These are phyloP conservation scores for Rhizopogon roseolus DNA, from an alignment of 768 basidiomycete species.

Conservation along the genomic window DNA sequence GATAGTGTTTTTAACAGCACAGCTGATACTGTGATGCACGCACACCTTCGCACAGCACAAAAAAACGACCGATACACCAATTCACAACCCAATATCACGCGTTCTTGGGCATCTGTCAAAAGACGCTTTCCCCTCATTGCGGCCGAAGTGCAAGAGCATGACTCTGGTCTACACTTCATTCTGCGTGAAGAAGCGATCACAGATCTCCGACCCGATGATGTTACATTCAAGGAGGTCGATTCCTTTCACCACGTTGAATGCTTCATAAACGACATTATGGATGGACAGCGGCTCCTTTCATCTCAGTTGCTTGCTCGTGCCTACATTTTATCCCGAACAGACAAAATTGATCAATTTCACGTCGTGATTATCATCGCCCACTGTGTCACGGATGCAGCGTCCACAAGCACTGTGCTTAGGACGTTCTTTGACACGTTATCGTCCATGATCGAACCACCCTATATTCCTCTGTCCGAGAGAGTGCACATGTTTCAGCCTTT, in stretches of 20 bases:
- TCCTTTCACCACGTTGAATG: slow-evolving; percentile 32
- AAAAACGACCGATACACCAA: slow-evolving; percentile 12
- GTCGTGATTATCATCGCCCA: slow-evolving; percentile 44
- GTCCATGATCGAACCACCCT: slow-evolving; percentile 5
- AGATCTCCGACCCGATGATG: slow-evolving; percentile 28
- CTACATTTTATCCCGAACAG: slow-evolving; percentile 35
- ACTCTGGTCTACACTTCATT: slow-evolving; percentile 30
- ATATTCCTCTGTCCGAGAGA: slow-evolving; percentile 26
- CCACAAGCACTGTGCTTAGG: slow-evolving; percentile 37
- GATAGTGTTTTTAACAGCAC: slow-evolving; percentile 36
- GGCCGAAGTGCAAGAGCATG: slow-evolving; percentile 30
- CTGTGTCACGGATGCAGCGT: slow-evolving; percentile 46
- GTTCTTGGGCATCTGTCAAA: slow-evolving; percentile 45
- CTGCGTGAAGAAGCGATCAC: slow-evolving; percentile 33
- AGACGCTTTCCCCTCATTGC: slow-evolving; percentile 45
- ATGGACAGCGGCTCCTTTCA: slow-evolving; percentile 33
- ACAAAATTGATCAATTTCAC: slow-evolving; percentile 33
- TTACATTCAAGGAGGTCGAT: slow-evolving; percentile 28
- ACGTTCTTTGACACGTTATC: slow-evolving; percentile 39
- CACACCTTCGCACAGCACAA: slow-evolving; percentile 27
- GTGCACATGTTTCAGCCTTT: slow-evolving; percentile 36
- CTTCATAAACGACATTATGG: slow-evolving; percentile 26
- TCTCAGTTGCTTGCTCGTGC: slow-evolving; percentile 38
- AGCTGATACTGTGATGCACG: slow-evolving; percentile 36
- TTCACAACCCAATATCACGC: slow-evolving; percentile 26